Evolutionary conservation across 345 rosid species (phyloP).

Genomic region (Sisymbrium altissimum): DNA sequence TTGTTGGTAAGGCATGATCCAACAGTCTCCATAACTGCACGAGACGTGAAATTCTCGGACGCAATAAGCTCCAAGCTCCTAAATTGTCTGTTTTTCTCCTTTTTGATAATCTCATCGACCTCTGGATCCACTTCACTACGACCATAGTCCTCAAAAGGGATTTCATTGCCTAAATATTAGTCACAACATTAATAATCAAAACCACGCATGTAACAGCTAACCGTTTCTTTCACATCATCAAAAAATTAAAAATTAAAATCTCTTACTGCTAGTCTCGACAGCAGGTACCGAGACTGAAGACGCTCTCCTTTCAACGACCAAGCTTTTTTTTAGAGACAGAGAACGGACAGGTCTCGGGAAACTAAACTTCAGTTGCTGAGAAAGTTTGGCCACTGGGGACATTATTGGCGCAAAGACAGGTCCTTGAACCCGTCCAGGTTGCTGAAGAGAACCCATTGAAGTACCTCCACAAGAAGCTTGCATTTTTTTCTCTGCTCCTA

Average conservation of each 20-base stretch:
- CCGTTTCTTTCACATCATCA: neutral
- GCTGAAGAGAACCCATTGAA: conserved; percentile 58
- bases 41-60: conserved; percentile 89
- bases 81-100: conserved; percentile 85
- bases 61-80: conserved; percentile 93
- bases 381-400: conserved; percentile 33
- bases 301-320: conserved; percentile 47
- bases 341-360: conserved; percentile 40
- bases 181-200: neutral
- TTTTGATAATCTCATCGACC: conserved; percentile 54
- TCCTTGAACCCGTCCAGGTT: conserved; percentile 42
- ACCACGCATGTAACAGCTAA: neutral
- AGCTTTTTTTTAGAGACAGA: conserved; percentile 44
- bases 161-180: conserved; percentile 40
- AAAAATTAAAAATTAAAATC: neutral
- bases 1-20: conserved; percentile 95
- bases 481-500: conserved; percentile 34
- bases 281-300: conserved; percentile 52
- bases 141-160: conserved; percentile 49
- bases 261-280: conserved; percentile 51
- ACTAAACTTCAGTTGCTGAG: conserved; percentile 43
- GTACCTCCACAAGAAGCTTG: conserved; percentile 54
- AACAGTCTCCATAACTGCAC: conserved; percentile 94
- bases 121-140: conserved; percentile 75
- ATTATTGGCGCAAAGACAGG: conserved; percentile 32